Conservation (phyloP, 371 early-diverging fungal species). For the Lichtheimia ornata region DNA sequence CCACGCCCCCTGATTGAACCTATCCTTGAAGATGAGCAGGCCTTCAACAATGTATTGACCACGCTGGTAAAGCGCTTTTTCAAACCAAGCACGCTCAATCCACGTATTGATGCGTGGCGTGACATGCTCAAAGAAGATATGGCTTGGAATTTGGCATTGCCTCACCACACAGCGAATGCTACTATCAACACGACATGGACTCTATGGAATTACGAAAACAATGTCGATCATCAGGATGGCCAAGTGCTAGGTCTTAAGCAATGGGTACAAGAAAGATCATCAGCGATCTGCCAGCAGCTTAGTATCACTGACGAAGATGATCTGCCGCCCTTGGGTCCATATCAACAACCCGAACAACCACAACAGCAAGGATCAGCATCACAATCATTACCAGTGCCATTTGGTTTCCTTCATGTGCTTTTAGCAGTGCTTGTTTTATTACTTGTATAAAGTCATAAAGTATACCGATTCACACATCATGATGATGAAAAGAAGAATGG, state of each 20-base stretch:
- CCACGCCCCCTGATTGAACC: slow-evolving; percentile 35
- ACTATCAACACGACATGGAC: slow-evolving; percentile 33
- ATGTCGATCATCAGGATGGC: slow-evolving; percentile 30
- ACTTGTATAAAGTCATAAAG: too few species aligned
- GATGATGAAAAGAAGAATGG: too few species aligned
- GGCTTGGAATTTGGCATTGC: slow-evolving; percentile 39
- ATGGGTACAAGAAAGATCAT: slow-evolving; percentile 30
- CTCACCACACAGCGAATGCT: slow-evolving; percentile 35
- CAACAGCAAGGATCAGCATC: background rate
- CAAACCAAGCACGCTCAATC: slow-evolving; percentile 45
- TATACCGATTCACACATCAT: too few species aligned
- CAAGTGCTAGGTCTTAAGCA: slow-evolving; percentile 27
- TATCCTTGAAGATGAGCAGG: slow-evolving; percentile 36
- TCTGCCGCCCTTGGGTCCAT: slow-evolving; percentile 30
- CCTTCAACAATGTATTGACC: slow-evolving; percentile 44
- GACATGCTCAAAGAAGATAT: slow-evolving; percentile 51
- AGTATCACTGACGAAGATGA: slow-evolving; percentile 37
- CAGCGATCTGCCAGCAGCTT: slow-evolving; percentile 28
- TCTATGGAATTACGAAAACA: slow-evolving; percentile 41
- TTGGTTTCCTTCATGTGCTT: too few species aligned
- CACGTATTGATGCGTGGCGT: slow-evolving; percentile 46
- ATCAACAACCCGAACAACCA: background rate
- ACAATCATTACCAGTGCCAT: too few species aligned
- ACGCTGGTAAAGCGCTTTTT: slow-evolving; percentile 50
- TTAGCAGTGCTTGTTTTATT: too few species aligned